Base-by-base conservation (phyloP, 23 red algal species). In the Gracilaria vermiculophylla region DNA sequence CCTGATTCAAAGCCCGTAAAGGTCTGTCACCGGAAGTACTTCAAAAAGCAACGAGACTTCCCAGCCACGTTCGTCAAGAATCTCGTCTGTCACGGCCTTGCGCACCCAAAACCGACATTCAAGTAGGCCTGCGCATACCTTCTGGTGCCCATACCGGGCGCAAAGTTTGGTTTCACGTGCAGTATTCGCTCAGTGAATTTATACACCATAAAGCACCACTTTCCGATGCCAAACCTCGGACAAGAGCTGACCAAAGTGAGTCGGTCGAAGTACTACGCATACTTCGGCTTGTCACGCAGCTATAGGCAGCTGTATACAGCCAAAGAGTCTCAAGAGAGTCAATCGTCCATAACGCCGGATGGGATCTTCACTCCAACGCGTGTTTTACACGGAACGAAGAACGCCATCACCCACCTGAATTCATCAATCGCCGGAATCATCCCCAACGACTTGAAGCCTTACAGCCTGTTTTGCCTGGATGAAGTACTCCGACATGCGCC, bases 371-470 rank as follows among this genome's bases (percentile, higher is more conserved):
- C 83, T 23, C 83, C 64, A 20, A 88, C 40, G 25, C 51, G 83
- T 39, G 83, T 88, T 24, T 29, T 88, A n/a, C 65, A 88, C 60
- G 83, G 65, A 17, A 88, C 83, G 23, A 88, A 1, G 3, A 88
- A 88, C 50, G 83, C 83, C 7, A 52, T 77, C 42, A 28, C 69
- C 24, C 66, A 88, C 66, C 21, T 88, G 65, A 65, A 75, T 27
- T 88, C 83, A 5, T 23, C 69, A 19, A 19, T 88, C 39, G 83
- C 43, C 3, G 83, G 65, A 1, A 64, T 88, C 56, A 53, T 85
- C 11, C 80, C 50, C 42, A 28, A 19, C 40, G 80, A 85, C 56
- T 24, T 85, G 24, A 36, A 36, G 24, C 4, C 56, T 16, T 29
- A 76, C 48, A 33, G 51, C 35, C 19, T 88, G 41, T 32, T 33